Base-by-base conservation (phyloP, 345 rosid genomes). In the Rhodamnia rubescens region DNA sequence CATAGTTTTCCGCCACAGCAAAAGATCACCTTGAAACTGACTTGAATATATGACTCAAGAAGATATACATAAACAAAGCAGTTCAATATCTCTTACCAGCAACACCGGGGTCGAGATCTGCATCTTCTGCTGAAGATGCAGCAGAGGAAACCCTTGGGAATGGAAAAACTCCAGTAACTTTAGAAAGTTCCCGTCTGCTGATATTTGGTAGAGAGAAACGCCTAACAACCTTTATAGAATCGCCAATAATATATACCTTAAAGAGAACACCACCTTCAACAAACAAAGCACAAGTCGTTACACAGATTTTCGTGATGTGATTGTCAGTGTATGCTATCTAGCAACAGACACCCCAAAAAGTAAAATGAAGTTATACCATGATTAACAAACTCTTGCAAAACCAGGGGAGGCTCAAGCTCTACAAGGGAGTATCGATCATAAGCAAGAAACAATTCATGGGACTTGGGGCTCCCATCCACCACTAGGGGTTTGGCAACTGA, bases 61-160 rank as follows among this genome's bases (percentile, higher is more conserved):
- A 82, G 9, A 51, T 36, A 42, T 42, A 44, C 26, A 29, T n/a
- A 51, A 11, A 69, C 56, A 54, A 74, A 18, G 80, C 13, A 40
- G 57, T 42, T 20, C 5, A 18, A 3, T 49, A 64, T 22, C 47
- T 75, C 94, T 90, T 78, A 96, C 99, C 98, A 84, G 95, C 93
- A 87, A 94, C 85, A 82, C 88, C 82, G 57, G 98, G 97, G 85
- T 96, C 98, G 86, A 96, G 90, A 84, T 94, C 95, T 50, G 98
- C 93, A 85, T 93, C 93, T 84, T 95, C 99, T 6, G 94, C 98
- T 64, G 98, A 92, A 89, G 98, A 98, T 6, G 96, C 88, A 86
- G 99, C 94, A 85, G 93, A 96, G 51, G 99, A 96, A 87, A 96
- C 98, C 88, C 98, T 90, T 18, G 99, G 98, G 85, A 95, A 92